Conservation (phyloP, 345 rosid species). For the Gossypium anomalum region DNA sequence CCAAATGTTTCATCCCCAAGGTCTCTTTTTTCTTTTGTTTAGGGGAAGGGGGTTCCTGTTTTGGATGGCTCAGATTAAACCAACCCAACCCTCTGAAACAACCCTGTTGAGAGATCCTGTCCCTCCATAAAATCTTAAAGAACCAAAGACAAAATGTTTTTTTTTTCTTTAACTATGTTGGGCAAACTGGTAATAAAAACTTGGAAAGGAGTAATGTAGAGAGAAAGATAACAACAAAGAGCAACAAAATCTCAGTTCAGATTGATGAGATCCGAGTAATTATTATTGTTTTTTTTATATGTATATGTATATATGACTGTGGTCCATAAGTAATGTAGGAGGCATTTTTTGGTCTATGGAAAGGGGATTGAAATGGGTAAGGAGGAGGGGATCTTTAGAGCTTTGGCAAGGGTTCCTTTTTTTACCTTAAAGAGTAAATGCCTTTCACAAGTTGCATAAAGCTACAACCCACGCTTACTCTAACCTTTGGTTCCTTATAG, state of each 20-base stretch:
- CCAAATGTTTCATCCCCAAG: slow-evolving; percentile 28
- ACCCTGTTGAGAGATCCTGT: slow-evolving; percentile 24
- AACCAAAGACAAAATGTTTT: slow-evolving; percentile 9
- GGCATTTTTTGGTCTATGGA: background rate
- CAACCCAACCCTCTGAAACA: slow-evolving; percentile 5
- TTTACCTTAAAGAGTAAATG: slow-evolving; percentile 30
- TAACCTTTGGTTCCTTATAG: slow-evolving; percentile 29
- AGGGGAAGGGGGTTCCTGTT: slow-evolving; percentile 30
- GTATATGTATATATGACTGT: slow-evolving; percentile 10
- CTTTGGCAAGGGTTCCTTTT: slow-evolving; percentile 30
- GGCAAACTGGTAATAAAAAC: slow-evolving; percentile 30
- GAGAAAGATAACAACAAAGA: slow-evolving; percentile 21
- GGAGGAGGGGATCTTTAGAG: slow-evolving; percentile 33
- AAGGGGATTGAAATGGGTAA: slow-evolving; percentile 1
- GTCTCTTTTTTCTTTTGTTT: background rate
- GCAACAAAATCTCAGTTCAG: slow-evolving; percentile 57
- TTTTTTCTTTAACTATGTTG: slow-evolving; percentile 11
- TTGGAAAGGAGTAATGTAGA: slow-evolving; percentile 12
- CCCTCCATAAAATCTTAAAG: slow-evolving; percentile 25
- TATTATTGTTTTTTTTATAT: slow-evolving; percentile 23
- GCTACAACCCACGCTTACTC: slow-evolving; percentile 60
- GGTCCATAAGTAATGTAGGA: slow-evolving; percentile 28
- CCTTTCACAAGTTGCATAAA: slow-evolving; percentile 58
- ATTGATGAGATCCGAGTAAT: slow-evolving; percentile 58
- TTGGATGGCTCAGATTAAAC: slow-evolving; percentile 42